These are phyloP conservation scores for Pichia paraexigua DNA, from an alignment of 805 yeast genomes.

Conservation along the genomic window DNA sequence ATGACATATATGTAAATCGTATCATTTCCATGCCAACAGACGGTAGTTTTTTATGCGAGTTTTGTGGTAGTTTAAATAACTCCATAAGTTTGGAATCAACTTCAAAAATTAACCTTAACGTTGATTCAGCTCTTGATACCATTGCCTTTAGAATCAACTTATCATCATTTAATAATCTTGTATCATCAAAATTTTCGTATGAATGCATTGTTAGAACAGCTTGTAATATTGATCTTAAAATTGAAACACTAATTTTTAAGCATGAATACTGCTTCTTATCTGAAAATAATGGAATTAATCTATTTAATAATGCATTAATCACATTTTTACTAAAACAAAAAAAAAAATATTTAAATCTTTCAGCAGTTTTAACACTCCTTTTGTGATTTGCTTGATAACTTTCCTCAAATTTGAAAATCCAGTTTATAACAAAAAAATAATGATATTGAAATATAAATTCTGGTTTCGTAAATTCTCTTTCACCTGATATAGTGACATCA, in stretches of 20 bases:
- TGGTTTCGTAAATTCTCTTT: neutral
- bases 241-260: neutral
- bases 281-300: neutral
- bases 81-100: slow-evolving; percentile 51
- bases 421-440: slow-evolving; percentile 54
- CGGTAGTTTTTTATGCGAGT: slow-evolving; percentile 56
- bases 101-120: slow-evolving; percentile 54
- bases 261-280: slow-evolving; percentile 38
- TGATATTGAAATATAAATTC: slow-evolving; percentile 29
- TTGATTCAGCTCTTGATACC: slow-evolving; percentile 29
- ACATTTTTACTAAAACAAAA: slow-evolving; percentile 5
- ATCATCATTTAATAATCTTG: slow-evolving; percentile 34
- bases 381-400: slow-evolving; percentile 20
- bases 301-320: slow-evolving; percentile 2
- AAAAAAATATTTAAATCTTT: slow-evolving; percentile 14
- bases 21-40: slow-evolving; percentile 52
- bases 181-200: slow-evolving; percentile 33
- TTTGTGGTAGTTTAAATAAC: slow-evolving; percentile 51
- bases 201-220: slow-evolving; percentile 31
- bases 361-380: slow-evolving; percentile 21
- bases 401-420: slow-evolving; percentile 71
- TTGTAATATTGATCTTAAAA: slow-evolving; percentile 40
- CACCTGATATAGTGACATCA: slow-evolving; percentile 9
- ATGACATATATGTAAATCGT: slow-evolving; percentile 53
- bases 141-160: slow-evolving; percentile 33